Evolutionary conservation across 495 filamentous ascomycete genomes (phyloP).

Genomic region (Neurospora discreta): DNA sequence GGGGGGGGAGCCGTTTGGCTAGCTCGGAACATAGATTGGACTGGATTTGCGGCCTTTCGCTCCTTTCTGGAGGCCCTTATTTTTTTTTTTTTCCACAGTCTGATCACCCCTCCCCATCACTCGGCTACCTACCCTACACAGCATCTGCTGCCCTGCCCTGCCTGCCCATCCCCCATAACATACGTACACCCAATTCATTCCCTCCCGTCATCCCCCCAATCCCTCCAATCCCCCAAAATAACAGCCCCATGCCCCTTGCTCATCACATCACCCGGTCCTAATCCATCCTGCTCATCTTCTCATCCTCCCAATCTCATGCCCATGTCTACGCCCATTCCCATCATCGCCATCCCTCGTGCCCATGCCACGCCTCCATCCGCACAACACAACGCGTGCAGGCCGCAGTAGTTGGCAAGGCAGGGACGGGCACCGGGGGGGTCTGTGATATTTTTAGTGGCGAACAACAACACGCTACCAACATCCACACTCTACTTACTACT

Average conservation of each 20-base stretch:
- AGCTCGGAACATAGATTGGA: neutral
- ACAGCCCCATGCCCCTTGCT: neutral
- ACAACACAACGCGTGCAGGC: conserved; percentile 3
- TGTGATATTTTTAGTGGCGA: conserved; percentile 14
- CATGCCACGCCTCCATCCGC: neutral
- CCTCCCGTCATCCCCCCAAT: neutral
- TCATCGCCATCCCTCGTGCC: neutral
- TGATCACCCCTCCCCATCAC: neutral
- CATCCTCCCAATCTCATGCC: conserved; percentile 5
- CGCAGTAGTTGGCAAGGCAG: conserved; percentile 1
- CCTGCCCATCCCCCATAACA: neutral
- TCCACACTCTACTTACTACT: conserved; percentile 1
- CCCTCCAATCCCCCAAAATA: neutral
- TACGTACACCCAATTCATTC: neutral
- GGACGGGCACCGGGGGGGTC: conserved; percentile 3
- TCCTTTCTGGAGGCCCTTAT: neutral
- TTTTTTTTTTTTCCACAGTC: neutral
- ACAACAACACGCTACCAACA: neutral
- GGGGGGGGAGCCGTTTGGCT: neutral
- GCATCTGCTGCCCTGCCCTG: neutral
- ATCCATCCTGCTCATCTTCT: neutral
- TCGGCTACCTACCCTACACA: neutral
- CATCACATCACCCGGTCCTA: neutral
- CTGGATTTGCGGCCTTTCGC: neutral
- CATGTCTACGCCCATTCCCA: neutral